phyloP scores from a whole-genome alignment of 73 alveolate species.

The Tetrahymena malaccensis region DNA sequence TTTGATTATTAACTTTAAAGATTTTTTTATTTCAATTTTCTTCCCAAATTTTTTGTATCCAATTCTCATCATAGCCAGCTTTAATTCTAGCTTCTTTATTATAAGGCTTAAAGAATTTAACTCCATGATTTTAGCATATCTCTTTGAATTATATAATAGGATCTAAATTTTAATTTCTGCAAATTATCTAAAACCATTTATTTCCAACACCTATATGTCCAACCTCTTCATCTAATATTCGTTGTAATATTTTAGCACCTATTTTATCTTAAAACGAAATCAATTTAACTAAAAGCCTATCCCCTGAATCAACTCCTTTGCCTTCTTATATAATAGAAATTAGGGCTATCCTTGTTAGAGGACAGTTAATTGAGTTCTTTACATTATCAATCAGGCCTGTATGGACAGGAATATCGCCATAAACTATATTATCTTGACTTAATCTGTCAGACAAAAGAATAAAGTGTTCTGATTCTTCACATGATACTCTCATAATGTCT shows the following conservation, averaged over 20 bases:
- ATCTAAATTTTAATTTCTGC: not conserved
- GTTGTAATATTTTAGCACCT: not conserved
- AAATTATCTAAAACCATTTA: not conserved
- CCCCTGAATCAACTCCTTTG: slow-evolving; percentile 38
- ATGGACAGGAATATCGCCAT: slow-evolving; percentile 25
- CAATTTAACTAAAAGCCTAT: not conserved
- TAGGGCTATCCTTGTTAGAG: slow-evolving; percentile 21
- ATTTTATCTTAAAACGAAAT: not conserved
- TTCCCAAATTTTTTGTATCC: not conserved
- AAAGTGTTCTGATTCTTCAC: slow-evolving; percentile 28
- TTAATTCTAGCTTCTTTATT: not conserved
- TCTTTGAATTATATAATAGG: not conserved
- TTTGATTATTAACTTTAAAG: not conserved
- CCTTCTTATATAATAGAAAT: slow-evolving; percentile 30
- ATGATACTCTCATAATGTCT: slow-evolving; percentile 5
- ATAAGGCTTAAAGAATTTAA: not conserved
- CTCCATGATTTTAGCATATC: not conserved
- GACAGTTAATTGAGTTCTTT: slow-evolving; percentile 1
- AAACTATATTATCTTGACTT: not conserved
- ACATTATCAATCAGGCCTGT: slow-evolving; percentile 3
- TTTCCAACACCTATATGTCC: not conserved
- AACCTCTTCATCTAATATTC: not conserved
- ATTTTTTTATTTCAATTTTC: not conserved
- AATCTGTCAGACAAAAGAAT: not conserved
- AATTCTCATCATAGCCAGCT: not conserved